A percentile compares a stretch with the other conserved stretches of the same genome.
Conservation (phyloP, 345 rosid species). For the Eucalyptus guilfoylei region DNA sequence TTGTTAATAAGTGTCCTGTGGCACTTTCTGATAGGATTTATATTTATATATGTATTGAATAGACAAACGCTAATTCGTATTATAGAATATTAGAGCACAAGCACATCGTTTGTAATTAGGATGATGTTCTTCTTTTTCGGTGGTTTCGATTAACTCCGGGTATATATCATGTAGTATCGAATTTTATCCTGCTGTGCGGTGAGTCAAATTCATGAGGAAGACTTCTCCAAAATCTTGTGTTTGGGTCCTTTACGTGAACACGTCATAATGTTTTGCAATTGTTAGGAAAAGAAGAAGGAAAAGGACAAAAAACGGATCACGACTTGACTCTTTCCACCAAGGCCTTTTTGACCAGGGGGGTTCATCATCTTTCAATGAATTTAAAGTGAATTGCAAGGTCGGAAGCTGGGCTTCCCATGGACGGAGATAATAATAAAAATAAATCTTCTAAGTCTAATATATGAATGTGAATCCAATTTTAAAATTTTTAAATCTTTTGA, state of each 20-base stretch:
- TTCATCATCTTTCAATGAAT: background rate
- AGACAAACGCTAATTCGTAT: background rate
- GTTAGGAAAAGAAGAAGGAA: background rate
- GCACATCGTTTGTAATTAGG: background rate
- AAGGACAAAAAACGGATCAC: background rate
- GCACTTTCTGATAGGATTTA: background rate
- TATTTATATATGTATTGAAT: background rate
- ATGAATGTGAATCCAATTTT: background rate
- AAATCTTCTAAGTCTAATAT: background rate
- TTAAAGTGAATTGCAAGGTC: background rate
- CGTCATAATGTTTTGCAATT: background rate
- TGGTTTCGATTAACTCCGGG: background rate
- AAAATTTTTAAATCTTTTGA: fast-evolving
- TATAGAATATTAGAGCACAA: background rate
- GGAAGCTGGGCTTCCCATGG: background rate
- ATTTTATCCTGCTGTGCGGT: background rate
- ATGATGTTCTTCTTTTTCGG: background rate
- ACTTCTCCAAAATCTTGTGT: background rate
- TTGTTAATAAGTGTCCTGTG: background rate
- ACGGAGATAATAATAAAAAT: background rate
- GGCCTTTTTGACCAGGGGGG: background rate
- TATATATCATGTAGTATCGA: background rate
- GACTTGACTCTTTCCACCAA: background rate
- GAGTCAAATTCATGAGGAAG: background rate
- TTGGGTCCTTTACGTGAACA: background rate